Percentiles rank a stretch among this genome's conserved stretches.
Evolutionary conservation across 2,329 filamentous ascomycete species (phyloP).

Genomic region (Fusarium secorum): DNA sequence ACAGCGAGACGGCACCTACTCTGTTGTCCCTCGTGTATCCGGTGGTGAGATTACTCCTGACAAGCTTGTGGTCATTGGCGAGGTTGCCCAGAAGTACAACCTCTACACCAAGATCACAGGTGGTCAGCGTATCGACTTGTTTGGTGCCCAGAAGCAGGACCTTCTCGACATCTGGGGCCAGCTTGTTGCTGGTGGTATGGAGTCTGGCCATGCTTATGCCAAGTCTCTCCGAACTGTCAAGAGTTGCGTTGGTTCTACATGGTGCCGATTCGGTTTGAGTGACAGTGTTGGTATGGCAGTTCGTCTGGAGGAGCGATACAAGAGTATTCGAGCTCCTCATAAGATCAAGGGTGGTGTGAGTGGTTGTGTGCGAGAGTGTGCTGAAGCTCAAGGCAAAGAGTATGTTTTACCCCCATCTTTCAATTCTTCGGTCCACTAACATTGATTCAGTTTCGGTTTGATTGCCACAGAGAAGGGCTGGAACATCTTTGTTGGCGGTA

Average conservation of each 20-base stretch:
- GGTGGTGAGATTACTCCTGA: slow-evolving; percentile 89
- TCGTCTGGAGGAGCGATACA: slow-evolving; percentile 87
- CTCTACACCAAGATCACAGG: slow-evolving; percentile 94
- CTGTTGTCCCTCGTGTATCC: slow-evolving; percentile 82
- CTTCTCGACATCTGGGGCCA: slow-evolving; percentile 82
- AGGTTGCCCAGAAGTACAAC: slow-evolving; percentile 82
- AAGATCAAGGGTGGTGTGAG: slow-evolving; percentile 92
- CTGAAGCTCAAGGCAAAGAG: slow-evolving; percentile 93
- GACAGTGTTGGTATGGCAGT: slow-evolving; percentile 93
- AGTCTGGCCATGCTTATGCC: slow-evolving; percentile 89
- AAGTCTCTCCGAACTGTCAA: slow-evolving; percentile 91
- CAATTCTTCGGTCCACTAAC: slow-evolving; percentile 15
- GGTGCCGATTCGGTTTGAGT: slow-evolving; percentile 88
- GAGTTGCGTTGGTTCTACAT: slow-evolving; percentile 89
- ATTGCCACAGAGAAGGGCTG: slow-evolving; percentile 93
- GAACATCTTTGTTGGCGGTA: slow-evolving; percentile 91
- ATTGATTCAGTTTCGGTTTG: slow-evolving; percentile 72
- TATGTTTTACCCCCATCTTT: slow-evolving; percentile 50
- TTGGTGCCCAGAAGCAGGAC: slow-evolving; percentile 88
- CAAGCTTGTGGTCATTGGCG: slow-evolving; percentile 82
- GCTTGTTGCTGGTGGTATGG: slow-evolving; percentile 84
- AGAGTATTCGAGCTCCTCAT: slow-evolving; percentile 86
- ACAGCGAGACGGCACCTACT: slow-evolving; percentile 90
- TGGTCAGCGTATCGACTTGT: slow-evolving; percentile 91
- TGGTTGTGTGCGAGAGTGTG: slow-evolving; percentile 91